Evolutionary conservation across 2,329 filamentous ascomycete species (phyloP), one percentile per base, ranked within the genome.

Genomic region (Tolypocladium ovalisporum): DNA sequence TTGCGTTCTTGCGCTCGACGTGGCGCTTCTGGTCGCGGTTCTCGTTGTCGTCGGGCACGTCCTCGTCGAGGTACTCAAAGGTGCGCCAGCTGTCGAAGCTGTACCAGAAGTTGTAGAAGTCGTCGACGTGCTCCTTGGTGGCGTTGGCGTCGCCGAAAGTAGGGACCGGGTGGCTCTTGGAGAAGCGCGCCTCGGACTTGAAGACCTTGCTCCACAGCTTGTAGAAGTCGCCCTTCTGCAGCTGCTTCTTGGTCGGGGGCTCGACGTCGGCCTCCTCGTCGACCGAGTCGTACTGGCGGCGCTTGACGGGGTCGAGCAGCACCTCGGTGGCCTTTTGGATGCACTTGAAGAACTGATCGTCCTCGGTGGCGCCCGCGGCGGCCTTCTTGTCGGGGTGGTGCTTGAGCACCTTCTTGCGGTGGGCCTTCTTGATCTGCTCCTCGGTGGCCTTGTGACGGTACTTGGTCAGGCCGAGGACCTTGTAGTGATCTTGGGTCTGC

Each of bases 61-160:
- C 94, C 79, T 99, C 94, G 70, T 99, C 94, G 59, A 96, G 88
- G 76, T 99, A 99, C 78, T 99, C 94, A 68, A 99, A 99, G 3
- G 89, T 86, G 61, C 94, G 83, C 94, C 94, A 99, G 74, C 88
- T 94, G 81, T 99, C 94, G 68, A 99, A 96, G 82, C 93, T 95
- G 82, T 97, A 99, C 87, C 89, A 99, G 81, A 97, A 99, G 82
- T 99, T 96, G 84, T 99, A 99, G 75, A 99, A 99, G 56, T 80
- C 79, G 70, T 97, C 92, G 52, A 99, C 94, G 10, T 96, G 87
- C 70, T 95, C 89, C 75, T 92, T 89, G 66, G 84, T 84, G 69
- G 89, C 87, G 64, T 95, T 88, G 63, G 90, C 89, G 69, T 90
- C 83, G 61, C 94, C 94, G 58, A 99, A 86, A 66, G 81, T 76